Base-by-base conservation (phyloP, 768 basidiomycete species). In the Boletus rex-veris region DNA sequence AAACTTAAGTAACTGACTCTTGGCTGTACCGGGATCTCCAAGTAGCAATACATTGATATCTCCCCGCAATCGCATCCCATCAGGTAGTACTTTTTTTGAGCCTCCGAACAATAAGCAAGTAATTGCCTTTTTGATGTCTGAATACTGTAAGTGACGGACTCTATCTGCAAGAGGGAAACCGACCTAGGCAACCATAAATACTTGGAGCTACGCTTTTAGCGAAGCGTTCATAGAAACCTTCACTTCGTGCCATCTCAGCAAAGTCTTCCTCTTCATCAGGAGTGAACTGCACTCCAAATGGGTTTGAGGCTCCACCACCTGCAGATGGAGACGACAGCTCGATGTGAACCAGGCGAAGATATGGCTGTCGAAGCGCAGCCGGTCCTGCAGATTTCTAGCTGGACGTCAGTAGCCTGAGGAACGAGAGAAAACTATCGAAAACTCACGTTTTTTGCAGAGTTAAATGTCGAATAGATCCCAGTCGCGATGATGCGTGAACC, bases 231-330 rank as follows among this genome's bases (percentile, higher is more conserved):
- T 97, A 98, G 65, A 98, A 88, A 26, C 80, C 84, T 51, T 93
- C 89, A 57, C 86, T 86, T 59, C 95, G 78, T 6, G 92, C 86
- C 83, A 98, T 88, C 68, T 90, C 85, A 26, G 83, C 84, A 59
- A 98, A 98, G 63, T 98, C 95, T 64, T 98, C 97, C 67, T 98
- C 97, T 68, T 98, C 97, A 64, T 98, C 91, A 1, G 96, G 89
- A 0, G 90, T 84, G 67, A 98, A 99, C 58, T 88, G 88, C 14
- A 84, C 77, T 21, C 93, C 92, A 63, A 92, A 92, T 0, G 91
- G 91, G 67, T 92, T 93, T 5, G 86, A 80, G 8, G 83, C 81
- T 15, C 85, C 84, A 0, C 85, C 76, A 8, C 86, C 84, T 7
- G 85, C 74, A 24, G 86, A 83, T 19, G 89, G 86, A 1, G 88